phyloP scores from a whole-genome alignment of 2,329 filamentous ascomycete species.

The Anthostomella pinea region DNA sequence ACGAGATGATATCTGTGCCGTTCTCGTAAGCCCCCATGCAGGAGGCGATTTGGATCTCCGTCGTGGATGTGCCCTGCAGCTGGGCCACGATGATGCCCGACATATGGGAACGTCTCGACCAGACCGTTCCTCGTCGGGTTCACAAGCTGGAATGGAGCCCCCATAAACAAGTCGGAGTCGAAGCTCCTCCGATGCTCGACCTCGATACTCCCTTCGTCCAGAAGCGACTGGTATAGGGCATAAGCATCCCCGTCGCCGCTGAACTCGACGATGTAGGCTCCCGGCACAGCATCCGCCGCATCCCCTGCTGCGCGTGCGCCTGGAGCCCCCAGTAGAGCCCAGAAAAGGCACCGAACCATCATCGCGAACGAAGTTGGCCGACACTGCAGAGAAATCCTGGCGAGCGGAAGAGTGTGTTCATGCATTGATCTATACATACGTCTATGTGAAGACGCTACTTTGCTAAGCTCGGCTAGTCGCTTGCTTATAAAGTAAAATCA shows the following conservation, averaged over 20 bases:
- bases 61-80: conserved; percentile 15
- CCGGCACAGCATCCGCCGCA: not conserved
- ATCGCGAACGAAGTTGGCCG: too few relatives aligned
- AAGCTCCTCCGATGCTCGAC: conserved; percentile 4
- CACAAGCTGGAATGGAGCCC: conserved; percentile 2
- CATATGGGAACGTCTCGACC: too few relatives aligned
- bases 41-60: conserved; percentile 29
- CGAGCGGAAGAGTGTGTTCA: too few relatives aligned
- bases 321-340: not conserved
- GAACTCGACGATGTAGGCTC: conserved; percentile 6
- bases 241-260: not conserved
- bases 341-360: not conserved
- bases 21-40: conserved; percentile 30
- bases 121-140: not conserved
- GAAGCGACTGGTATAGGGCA: conserved; percentile 1
- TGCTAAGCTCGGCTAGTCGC: too few relatives aligned
- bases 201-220: not conserved
- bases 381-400: too few relatives aligned
- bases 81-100: conserved; percentile 1
- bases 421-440: too few relatives aligned
- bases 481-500: too few relatives aligned
- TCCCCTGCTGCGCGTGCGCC: not conserved
- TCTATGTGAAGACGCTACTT: too few relatives aligned
- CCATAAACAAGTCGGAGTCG: conserved; percentile 1
- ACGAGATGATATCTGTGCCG: conserved; percentile 33